These are phyloP conservation scores for Stachybotrys elegans DNA, from an alignment of 2,329 filamentous ascomycete species.

Conservation along the genomic window DNA sequence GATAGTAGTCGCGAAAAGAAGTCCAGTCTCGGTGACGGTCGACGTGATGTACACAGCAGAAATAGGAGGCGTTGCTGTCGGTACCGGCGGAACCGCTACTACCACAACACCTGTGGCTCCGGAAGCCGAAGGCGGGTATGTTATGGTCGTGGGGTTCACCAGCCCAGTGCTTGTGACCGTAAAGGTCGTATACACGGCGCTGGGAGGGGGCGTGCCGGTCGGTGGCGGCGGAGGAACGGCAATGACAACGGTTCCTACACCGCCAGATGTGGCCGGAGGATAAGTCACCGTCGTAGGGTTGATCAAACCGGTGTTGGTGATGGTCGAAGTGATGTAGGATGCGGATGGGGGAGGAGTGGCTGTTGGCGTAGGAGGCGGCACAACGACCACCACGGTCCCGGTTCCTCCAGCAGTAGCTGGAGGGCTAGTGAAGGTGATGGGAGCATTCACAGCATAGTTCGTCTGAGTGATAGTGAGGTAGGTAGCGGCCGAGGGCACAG, in stretches of 20 bases:
- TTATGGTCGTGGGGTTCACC: neutral
- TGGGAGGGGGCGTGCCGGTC: neutral
- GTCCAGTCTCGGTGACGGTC: neutral
- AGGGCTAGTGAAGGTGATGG: neutral
- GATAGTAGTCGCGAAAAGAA: neutral
- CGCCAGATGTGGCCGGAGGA: neutral
- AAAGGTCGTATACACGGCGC: neutral
- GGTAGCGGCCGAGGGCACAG: neutral
- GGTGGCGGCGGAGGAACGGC: neutral
- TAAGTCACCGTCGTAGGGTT: neutral
- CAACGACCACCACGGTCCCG: neutral
- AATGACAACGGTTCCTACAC: neutral
- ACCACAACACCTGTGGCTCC: neutral
- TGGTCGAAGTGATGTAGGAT: neutral
- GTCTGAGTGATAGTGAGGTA: neutral
- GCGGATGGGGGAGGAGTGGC: neutral
- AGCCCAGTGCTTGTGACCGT: neutral
- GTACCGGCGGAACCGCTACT: neutral
- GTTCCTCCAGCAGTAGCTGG: neutral
- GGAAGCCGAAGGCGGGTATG: neutral
- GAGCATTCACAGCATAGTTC: neutral
- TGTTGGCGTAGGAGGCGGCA: neutral
- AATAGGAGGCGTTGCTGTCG: neutral
- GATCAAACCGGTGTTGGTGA: neutral
- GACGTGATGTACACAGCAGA: neutral